These are phyloP conservation scores for Pisolithus microcarpus DNA, from an alignment of 768 basidiomycete genomes.

Conservation along the genomic window DNA sequence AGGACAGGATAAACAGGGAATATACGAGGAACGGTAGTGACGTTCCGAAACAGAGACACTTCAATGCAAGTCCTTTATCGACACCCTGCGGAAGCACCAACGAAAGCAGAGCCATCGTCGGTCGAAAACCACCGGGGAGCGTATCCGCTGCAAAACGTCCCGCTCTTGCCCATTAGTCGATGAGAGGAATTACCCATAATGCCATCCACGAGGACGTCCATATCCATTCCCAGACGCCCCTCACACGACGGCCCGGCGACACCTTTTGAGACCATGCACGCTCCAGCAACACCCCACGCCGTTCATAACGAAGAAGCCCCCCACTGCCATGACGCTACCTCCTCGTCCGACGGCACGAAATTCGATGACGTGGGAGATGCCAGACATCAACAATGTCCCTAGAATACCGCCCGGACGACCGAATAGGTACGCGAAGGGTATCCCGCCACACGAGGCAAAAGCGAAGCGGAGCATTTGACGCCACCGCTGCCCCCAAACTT, in stretches of 20 bases:
- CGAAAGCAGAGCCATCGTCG: constrained; percentile 21
- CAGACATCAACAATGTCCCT: constrained; percentile 54
- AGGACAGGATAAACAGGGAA: not conserved
- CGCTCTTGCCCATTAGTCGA: constrained; percentile 32
- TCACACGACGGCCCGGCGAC: constrained; percentile 31
- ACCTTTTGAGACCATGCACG: constrained; percentile 35
- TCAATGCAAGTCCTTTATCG: not conserved
- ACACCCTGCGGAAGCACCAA: constrained; percentile 3
- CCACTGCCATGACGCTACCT: constrained; percentile 43
- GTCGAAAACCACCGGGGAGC: constrained; percentile 7
- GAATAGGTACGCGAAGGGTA: constrained; percentile 36
- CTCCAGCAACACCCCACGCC: constrained; percentile 45
- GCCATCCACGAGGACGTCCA: constrained; percentile 50
- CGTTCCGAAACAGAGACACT: not conserved
- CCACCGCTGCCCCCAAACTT: constrained; percentile 61
- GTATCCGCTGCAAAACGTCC: constrained; percentile 9
- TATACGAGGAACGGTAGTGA: not conserved
- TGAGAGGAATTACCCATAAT: constrained; percentile 40
- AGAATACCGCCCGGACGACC: constrained; percentile 47
- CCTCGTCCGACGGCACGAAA: constrained; percentile 48
- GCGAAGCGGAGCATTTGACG: constrained; percentile 57
- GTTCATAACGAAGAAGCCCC: constrained; percentile 52
- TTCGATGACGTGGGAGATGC: constrained; percentile 50
- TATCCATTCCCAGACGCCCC: constrained; percentile 40
- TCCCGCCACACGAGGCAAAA: constrained; percentile 45